phyloP scores from a whole-genome alignment of 805 yeast genomes.

The Yamadazyma philogaea region DNA sequence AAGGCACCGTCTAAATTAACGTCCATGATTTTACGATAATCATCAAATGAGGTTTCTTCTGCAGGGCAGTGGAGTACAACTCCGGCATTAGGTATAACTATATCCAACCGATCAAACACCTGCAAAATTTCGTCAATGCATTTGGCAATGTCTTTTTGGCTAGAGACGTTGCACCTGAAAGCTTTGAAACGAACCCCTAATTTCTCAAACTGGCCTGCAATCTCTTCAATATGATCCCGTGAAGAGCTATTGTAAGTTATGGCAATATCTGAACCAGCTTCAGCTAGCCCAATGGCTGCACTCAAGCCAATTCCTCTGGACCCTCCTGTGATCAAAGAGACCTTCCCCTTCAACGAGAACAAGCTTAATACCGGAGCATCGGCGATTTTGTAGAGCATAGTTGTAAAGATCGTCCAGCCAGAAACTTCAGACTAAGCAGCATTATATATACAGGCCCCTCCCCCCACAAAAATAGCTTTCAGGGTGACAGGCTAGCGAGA shows the following conservation, averaged over 20 bases:
- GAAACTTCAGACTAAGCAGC: neutral
- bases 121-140: conserved; percentile 29
- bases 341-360: conserved; percentile 38
- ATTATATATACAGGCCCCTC: conserved; percentile 1
- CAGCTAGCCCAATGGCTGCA: conserved; percentile 41
- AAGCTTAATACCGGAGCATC: conserved; percentile 29
- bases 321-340: conserved; percentile 43
- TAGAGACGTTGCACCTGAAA: conserved; percentile 41
- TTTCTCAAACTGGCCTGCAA: conserved; percentile 10
- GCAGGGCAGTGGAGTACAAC: conserved; percentile 33
- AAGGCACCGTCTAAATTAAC: conserved; percentile 46
- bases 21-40: conserved; percentile 32
- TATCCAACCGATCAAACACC: conserved; percentile 37
- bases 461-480: neutral
- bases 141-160: conserved; percentile 30
- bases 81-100: conserved; percentile 47
- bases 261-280: conserved; percentile 41
- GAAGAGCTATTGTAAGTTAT: conserved; percentile 25
- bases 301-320: conserved; percentile 47
- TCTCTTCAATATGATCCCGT: conserved; percentile 10
- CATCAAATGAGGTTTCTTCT: conserved; percentile 35
- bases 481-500: conserved; percentile 5
- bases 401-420: neutral
- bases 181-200: conserved; percentile 25
- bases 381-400: conserved; percentile 15